These are phyloP conservation scores for Leccinum huronense DNA, from an alignment of 1,284 basidiomycete species.

Conservation along the genomic window DNA sequence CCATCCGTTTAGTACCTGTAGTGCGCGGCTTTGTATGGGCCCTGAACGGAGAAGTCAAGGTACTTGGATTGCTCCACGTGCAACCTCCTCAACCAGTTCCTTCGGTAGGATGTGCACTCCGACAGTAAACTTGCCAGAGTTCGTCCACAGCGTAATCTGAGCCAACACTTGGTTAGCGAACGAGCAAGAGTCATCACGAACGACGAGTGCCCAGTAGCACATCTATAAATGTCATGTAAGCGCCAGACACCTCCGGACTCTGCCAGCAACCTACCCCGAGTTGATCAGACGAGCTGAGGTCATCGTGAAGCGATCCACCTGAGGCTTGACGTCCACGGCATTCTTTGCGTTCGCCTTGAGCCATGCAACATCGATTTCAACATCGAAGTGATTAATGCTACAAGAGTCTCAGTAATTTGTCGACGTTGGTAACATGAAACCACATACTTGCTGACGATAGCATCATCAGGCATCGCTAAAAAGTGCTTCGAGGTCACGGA, in stretches of 20 bases:
- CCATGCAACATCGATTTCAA: slow-evolving; percentile 99
- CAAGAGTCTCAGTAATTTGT: slow-evolving; percentile 50
- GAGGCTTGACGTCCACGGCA: slow-evolving; percentile 94
- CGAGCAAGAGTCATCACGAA: slow-evolving; percentile 98
- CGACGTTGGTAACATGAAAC: background rate
- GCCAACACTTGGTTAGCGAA: slow-evolving; percentile 99
- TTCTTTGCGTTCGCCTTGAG: slow-evolving; percentile 91
- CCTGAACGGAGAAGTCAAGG: slow-evolving; percentile 86
- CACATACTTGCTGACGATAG: slow-evolving; percentile 94
- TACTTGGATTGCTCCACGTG: slow-evolving; percentile 87
- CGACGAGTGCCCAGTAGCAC: slow-evolving; percentile 90
- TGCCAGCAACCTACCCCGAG: slow-evolving; percentile 69
- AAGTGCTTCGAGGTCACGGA: slow-evolving; percentile 98
- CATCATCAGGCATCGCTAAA: slow-evolving; percentile 93
- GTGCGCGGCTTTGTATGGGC: slow-evolving; percentile 91
- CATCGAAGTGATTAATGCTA: slow-evolving; percentile 96
- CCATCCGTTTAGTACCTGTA: slow-evolving; percentile 60
- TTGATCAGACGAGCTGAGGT: slow-evolving; percentile 95
- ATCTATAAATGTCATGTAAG: slow-evolving; percentile 39
- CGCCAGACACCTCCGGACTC: background rate
- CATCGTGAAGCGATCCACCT: slow-evolving; percentile 98
- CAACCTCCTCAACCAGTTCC: slow-evolving; percentile 98
- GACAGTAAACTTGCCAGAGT: slow-evolving; percentile 85
- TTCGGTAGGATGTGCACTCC: slow-evolving; percentile 98
- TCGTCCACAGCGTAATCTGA: slow-evolving; percentile 98